Conservation (phyloP, 179 eudicot genomes). For the Drosera spatulata region DNA sequence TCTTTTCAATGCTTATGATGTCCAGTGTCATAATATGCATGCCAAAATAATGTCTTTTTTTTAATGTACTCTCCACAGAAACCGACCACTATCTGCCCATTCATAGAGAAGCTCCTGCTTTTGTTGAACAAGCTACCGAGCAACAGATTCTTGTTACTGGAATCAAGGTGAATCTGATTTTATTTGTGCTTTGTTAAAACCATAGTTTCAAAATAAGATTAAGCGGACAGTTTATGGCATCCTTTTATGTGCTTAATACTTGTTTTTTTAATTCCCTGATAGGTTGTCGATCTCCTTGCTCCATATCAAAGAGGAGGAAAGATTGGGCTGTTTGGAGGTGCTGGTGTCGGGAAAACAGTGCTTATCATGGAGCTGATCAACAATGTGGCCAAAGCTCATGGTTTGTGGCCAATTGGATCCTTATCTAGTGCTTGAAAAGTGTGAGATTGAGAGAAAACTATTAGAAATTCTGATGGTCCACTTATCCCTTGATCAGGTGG, state of each 20-base stretch:
- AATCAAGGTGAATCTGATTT: conserved; percentile 49
- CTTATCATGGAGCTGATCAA: conserved; percentile 98
- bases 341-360: conserved; percentile 96
- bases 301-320: conserved; percentile 99
- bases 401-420: conserved; percentile 20
- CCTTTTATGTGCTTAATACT: background rate
- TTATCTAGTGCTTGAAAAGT: background rate
- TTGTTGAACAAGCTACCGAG: conserved; percentile 97
- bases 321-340: conserved; percentile 96
- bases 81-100: conserved; percentile 92
- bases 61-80: conserved; percentile 21
- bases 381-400: conserved; percentile 97
- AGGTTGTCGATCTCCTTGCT: conserved; percentile 96
- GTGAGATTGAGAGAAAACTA: too few relatives aligned
- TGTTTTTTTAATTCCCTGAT: background rate
- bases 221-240: too few relatives aligned
- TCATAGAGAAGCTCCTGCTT: conserved; percentile 97
- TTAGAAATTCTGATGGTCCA: too few relatives aligned
- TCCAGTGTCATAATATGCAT: too few relatives aligned
- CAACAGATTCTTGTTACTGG: conserved; percentile 97
- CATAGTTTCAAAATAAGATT: background rate
- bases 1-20: background rate
- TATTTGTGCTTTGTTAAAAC: background rate
- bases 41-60: too few relatives aligned
- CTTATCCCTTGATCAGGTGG: conserved; percentile 48